Evolutionary conservation across 257 asterid genomes (phyloP), one percentile per base, ranked within the genome.

Genomic region (Osmanthus fragrans): DNA sequence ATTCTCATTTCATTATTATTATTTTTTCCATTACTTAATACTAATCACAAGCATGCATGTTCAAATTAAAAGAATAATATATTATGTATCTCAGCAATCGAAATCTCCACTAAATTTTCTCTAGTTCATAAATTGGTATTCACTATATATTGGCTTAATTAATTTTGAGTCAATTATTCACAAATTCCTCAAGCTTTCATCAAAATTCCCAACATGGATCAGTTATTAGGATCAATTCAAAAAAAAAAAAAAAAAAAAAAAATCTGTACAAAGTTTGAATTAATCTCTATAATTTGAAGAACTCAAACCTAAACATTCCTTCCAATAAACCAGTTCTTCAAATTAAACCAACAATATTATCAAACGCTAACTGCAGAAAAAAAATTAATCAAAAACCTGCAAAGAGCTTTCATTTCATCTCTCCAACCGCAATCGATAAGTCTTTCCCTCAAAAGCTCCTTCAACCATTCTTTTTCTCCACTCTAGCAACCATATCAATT

Each of bases 391-490:
- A 70, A 56, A 70, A 73, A 89, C 92, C 96, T 89, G 90, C 94
- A 89, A 73, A 88, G 83, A 36, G 89, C 37, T 82, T 80, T 85
- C 96, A 91, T 86, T 54, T 89, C 92, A 78, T 89, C 90, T 76
- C 76, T 88, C 96, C 96, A 89, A 58, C 94, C 96, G 82, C 89
- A 25, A 71, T 91, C 94, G 4, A 85, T 82, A 19, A 91, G 94
- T 78, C 86, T 85, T 77, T 89, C 96, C 76, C 90, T 84, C 70
- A 91, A 83, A 9, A 89, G 86, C 80, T 91, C 92, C 84, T 86
- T 90, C 85, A 90, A 76, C 12, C 89, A 74, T 80, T 90, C 90
- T 40, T 88, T 90, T 69, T 85, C 91, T 25, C 90, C 94, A 73
- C 85, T 88, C 82, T 86, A 72, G 23, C 10, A 45, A 80, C 18